Evolutionary conservation across 495 filamentous ascomycete species (phyloP), one percentile per base, ranked within the genome.

Genomic region (Rusavskia elegans): DNA sequence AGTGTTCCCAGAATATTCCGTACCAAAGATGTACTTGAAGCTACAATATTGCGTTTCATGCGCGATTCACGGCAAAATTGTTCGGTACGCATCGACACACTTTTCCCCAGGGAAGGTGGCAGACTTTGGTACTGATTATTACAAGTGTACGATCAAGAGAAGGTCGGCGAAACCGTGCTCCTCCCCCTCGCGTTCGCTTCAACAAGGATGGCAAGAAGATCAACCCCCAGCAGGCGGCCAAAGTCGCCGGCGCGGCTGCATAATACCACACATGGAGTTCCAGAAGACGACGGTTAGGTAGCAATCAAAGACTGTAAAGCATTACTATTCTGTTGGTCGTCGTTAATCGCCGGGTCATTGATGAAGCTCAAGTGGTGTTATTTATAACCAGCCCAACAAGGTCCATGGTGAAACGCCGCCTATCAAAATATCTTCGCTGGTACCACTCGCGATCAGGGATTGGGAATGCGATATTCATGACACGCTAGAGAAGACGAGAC

Each of bases 191-290:
- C 61, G 88, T 97, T 63, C 79, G 92, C 60, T 99, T 94, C 84
- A 99, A 99, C 83, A 97, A 97, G 83, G 92, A 99, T 70, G 92
- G 92, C 77, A 99, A 99, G 85, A 99, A 97, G 83, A 80, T 99
- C 69, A 87, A 81, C 73, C 89, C 93, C 54, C 88, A 86, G 70
- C 84, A 90, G 70, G 81, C 83, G 56, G 76, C 75, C 42, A 83
- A 82, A 74, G 74, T 75, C 65, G 66, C 72, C 64, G 44, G 44
- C 13, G 20, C 44, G 17, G 20, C 19, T 23, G 44, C 44, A 23
- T 46, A n/a, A 42, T 11, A 42, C 20, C n/a, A 7, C 20, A 17
- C 5, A 42, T 19, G 14, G 20, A 11, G 8, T 19, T 19, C 20
- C 1, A 20, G 14, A 11, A 35, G 6, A 7, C 32, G 32, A 13